Conservation (phyloP, 2,329 filamentous ascomycete genomes). For the Chaetomium sp. region DNA sequence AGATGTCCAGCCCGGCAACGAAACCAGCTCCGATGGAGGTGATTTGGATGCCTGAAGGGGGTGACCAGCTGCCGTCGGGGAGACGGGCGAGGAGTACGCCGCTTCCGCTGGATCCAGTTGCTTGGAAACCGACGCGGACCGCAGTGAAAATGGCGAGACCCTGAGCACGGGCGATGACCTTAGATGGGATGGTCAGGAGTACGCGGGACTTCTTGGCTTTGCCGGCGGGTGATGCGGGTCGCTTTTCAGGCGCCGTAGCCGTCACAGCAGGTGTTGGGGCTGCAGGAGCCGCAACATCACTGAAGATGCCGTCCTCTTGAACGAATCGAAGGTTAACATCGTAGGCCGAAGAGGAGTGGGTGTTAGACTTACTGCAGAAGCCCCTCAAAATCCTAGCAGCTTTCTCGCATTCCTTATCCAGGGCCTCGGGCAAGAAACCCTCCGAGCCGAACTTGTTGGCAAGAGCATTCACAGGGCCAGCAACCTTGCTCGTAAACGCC, state of each 20-base stretch:
- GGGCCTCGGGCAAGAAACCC: slow-evolving; percentile 76
- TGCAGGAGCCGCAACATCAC: slow-evolving; percentile 27
- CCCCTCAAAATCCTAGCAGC: slow-evolving; percentile 74
- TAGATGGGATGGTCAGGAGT: slow-evolving; percentile 47
- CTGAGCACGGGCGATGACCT: slow-evolving; percentile 58
- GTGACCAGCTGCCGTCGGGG: slow-evolving; percentile 65
- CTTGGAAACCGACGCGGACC: slow-evolving; percentile 58
- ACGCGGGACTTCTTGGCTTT: slow-evolving; percentile 40
- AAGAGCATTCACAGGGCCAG: slow-evolving; percentile 70
- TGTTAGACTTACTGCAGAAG: slow-evolving; percentile 65
- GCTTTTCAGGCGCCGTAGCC: slow-evolving; percentile 15
- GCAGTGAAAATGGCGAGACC: slow-evolving; percentile 69
- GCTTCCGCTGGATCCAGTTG: slow-evolving; percentile 60
- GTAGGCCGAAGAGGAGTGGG: background rate
- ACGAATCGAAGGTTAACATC: background rate
- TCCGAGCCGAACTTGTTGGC: slow-evolving; percentile 78
- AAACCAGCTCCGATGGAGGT: slow-evolving; percentile 76
- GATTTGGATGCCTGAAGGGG: slow-evolving; percentile 74
- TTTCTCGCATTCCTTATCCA: slow-evolving; percentile 89
- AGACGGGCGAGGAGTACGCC: slow-evolving; percentile 58
- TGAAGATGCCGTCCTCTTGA: slow-evolving; percentile 48
- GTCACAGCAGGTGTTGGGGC: slow-evolving; percentile 15
- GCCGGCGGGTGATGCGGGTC: slow-evolving; percentile 22
- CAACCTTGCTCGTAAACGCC: slow-evolving; percentile 40
- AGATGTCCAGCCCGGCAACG: slow-evolving; percentile 76